Evolutionary conservation across 352 stramenopile genomes (phyloP), one percentile per base, ranked within the genome.

Genomic region (Globisporangium perplexum): DNA sequence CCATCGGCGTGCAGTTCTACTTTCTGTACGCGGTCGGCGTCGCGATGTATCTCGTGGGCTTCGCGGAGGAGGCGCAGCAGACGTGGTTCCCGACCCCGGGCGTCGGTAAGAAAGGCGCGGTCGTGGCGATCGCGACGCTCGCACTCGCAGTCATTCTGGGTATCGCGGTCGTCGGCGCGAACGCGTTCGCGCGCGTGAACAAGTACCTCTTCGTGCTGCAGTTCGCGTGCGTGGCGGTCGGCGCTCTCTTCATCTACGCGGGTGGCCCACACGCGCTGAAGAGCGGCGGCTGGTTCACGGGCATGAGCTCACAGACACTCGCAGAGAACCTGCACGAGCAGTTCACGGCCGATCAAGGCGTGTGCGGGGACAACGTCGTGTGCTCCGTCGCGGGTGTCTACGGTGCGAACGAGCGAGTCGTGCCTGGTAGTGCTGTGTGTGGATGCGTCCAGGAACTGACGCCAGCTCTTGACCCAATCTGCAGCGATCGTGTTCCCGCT

Each of bases 1-100:
- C 88, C 0, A 77, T 98, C 20, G 88, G 91, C 5, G 51, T 96
- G 7, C 74, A 96, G 30, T 98, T 96, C 61, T 98, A 96, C 63
- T 77, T 96, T 53, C 59, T 86, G 11, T 85, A 91, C 30, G 70
- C 76, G 0, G 72, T 90, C 5, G 82, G 74, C 2, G 69, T 88
- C 18, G 69, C 77, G 5, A 82, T 93, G 75, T 93, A 91, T 50
- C 60, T 93, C 10, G 77, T 93, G 20, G 83, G 83, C 1, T 91
- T 93, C 41, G 83, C 77, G 0, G 81, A 91, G 60, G 72, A 83
- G 42, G 63, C 82, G 3, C 69, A 84, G 57, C 72, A 77, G 39
- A 80, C 71, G 33, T 81, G 74, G 66, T 67, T 84, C 47, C 55
- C 66, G 17, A 42, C 80, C 46, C 60, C 71, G 5, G 17, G 20